These are phyloP conservation scores for Thinopyrum elongatum DNA, from an alignment of 176 grass and related monocot genomes.

Conservation along the genomic window DNA sequence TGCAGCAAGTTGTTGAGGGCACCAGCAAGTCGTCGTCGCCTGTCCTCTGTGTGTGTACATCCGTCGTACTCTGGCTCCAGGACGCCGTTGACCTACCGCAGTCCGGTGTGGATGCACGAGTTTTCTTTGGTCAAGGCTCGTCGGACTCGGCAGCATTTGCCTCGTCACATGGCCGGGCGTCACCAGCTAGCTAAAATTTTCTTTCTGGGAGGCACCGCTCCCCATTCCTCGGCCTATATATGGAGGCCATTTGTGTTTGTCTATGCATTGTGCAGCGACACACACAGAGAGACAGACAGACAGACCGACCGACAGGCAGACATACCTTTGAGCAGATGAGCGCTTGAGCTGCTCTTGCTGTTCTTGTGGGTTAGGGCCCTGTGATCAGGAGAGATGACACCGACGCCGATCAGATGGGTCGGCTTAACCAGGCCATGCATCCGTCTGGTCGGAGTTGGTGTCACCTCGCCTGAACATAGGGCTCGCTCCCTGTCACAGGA, in stretches of 20 bases:
- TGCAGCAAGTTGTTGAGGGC: neutral
- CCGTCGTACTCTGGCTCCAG: neutral
- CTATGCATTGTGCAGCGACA: no score
- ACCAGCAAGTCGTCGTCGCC: neutral
- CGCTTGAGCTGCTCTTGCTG: neutral
- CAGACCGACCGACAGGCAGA: neutral
- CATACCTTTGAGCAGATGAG: neutral
- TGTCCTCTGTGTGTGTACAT: neutral
- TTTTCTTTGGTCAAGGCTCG: neutral
- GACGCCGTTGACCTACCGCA: neutral
- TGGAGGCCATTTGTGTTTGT: neutral
- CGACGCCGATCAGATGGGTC: neutral
- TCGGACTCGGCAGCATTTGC: neutral
- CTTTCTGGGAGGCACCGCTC: neutral
- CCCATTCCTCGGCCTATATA: slow-evolving; percentile 7
- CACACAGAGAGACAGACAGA: neutral
- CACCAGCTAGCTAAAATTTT: neutral
- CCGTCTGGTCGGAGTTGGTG: slow-evolving; percentile 18
- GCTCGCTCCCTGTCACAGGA: neutral
- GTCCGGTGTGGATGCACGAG: slow-evolving; percentile 10
- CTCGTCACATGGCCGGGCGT: slow-evolving; percentile 3
- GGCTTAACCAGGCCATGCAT: no score
- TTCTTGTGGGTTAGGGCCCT: slow-evolving; percentile 28
- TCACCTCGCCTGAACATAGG: slow-evolving; percentile 52
- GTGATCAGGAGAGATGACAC: slow-evolving; percentile 78